Base-by-base conservation (phyloP, 2,329 filamentous ascomycete species). In the Aspergillus tubingensis region DNA sequence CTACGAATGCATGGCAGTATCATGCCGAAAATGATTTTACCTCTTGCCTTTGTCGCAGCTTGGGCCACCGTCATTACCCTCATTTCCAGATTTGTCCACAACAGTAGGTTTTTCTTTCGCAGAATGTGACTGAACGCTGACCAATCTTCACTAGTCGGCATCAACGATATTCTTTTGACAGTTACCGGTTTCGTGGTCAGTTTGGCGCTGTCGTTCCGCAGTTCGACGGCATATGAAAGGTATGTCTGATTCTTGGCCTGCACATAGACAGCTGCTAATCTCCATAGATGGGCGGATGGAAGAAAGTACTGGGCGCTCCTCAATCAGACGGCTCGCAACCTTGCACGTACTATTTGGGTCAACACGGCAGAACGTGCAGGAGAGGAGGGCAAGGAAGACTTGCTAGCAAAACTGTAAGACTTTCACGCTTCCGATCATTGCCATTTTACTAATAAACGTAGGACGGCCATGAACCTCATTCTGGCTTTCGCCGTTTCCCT, bases 151-250 rank as follows among this genome's bases (percentile, higher is more conserved):
- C 15, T 36, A 74, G 73, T 88, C 17, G 83, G 82, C 49, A 86
- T 92, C 64, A 83, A 84, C 71, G 86, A 82, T n/a, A 82, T 91
- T 32, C 80, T 92, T 19, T 81, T 93, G 56, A 92, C 90, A 1
- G 86, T 93, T 55, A 84, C 90, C 48, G 90, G 90, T 88, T 92
- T 93, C 79, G 88, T 93, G 61, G 89, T 93, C 73, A 88, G 88
- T 84, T 78, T 93, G 61, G 85, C 88, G n/a, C 82, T 93, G 36
- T 91, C 89, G 1, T 92, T 93, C 78, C 86, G 90, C 60, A 90
- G 85, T 64, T 88, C 88, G 2, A 91, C 89, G 7, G 90, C 90
- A 8, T 93, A 93, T 67, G 90, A 93, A 76, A 85, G 89, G 67
- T 81, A 75, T 38, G 51, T 23, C 8, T n/a, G 21, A 55, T 11